Evolutionary conservation across 2,329 filamentous ascomycete genomes (phyloP).

Genomic region (Waltergamsia citrina): DNA sequence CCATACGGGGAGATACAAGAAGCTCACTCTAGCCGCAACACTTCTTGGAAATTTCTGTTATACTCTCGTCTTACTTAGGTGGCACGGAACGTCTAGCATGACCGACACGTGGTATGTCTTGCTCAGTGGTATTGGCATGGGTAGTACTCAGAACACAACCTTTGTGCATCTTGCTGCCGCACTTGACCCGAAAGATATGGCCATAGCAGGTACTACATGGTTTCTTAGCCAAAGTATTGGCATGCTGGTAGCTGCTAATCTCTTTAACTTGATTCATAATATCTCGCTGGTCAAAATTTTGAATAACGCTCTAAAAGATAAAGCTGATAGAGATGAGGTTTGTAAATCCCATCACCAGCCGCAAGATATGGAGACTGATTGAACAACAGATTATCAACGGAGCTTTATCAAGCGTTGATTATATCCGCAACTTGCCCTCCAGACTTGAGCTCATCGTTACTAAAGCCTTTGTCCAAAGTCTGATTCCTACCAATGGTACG

Average conservation of each 20-base stretch:
- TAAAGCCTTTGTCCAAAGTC: not conserved
- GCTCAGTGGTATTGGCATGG: constrained; percentile 1
- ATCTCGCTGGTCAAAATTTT: not conserved
- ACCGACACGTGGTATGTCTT: not conserved
- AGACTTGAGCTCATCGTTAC: not conserved
- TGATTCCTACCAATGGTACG: constrained; percentile 1
- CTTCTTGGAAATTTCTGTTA: constrained; percentile 1
- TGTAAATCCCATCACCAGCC: too few species aligned
- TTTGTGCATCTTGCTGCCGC: constrained; percentile 1
- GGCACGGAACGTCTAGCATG: not conserved
- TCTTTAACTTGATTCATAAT: not conserved
- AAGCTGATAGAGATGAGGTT: not conserved
- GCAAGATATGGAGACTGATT: too few species aligned
- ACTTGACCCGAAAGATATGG: not conserved
- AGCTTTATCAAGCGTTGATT: not conserved
- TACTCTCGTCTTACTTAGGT: not conserved
- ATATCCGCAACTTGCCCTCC: not conserved
- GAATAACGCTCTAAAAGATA: not conserved
- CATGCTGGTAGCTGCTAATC: not conserved
- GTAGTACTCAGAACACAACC: not conserved
- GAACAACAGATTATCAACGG: constrained; percentile 1
- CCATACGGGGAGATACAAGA: not conserved
- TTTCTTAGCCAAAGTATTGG: not conserved
- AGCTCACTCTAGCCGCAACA: not conserved
- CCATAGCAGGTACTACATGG: not conserved